These are phyloP conservation scores for Drechslera avenae DNA, from an alignment of 2,329 filamentous ascomycete species.

Conservation along the genomic window DNA sequence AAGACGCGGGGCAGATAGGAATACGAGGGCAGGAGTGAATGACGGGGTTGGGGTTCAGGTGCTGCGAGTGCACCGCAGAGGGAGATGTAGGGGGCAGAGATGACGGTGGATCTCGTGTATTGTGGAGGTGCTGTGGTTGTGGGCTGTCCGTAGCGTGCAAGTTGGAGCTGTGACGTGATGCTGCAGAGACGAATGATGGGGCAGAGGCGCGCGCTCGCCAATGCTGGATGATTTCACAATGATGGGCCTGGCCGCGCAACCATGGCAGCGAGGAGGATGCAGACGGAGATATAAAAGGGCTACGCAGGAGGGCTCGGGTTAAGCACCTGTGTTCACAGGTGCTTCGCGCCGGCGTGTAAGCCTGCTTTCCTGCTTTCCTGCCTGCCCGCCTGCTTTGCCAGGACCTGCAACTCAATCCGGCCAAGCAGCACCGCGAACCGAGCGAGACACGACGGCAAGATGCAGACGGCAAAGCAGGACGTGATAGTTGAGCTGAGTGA, in stretches of 20 bases:
- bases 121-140: conserved; percentile 24
- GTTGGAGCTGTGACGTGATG: conserved; percentile 24
- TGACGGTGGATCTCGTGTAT: conserved; percentile 17
- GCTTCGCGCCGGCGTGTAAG: conserved; percentile 17
- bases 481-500: too few species aligned
- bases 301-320: background rate
- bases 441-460: conserved; percentile 24
- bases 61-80: conserved; percentile 21
- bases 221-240: conserved; percentile 25
- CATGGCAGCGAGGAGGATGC: conserved; percentile 1
- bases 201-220: conserved; percentile 13
- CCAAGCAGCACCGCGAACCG: conserved; percentile 12
- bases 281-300: background rate
- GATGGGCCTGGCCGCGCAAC: conserved; percentile 7
- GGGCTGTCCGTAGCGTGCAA: conserved; percentile 25
- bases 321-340: background rate
- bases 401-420: conserved; percentile 17
- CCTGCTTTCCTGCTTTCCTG: too few species aligned
- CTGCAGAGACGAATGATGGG: conserved; percentile 23
- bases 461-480: background rate
- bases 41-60: conserved; percentile 10
- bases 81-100: conserved; percentile 15
- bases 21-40: conserved; percentile 11
- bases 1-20: conserved; percentile 12
- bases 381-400: conserved; percentile 4